Evolutionary conservation across 1,284 basidiomycete genomes (phyloP).

Genomic region (Ustilago curta): DNA sequence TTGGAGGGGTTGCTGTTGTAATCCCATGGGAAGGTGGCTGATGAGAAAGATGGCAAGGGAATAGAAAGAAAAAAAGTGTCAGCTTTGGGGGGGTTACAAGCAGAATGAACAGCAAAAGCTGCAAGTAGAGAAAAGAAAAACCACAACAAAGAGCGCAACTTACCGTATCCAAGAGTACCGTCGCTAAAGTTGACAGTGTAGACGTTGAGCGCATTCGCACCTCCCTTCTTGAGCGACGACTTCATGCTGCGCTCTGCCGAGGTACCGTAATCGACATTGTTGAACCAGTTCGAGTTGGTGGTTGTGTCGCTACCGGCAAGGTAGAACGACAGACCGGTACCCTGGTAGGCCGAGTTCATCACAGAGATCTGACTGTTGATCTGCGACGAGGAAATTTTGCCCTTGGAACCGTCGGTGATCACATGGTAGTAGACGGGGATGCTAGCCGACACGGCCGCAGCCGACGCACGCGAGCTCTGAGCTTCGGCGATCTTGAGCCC

Average conservation of each 20-base stretch:
- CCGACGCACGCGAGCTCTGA: not conserved
- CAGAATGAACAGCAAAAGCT: no score
- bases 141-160: no score
- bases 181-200: slow-evolving; percentile 71
- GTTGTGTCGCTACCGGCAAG: slow-evolving; percentile 70
- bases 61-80: no score
- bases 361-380: slow-evolving; percentile 72
- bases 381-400: slow-evolving; percentile 26
- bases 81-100: no score
- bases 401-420: slow-evolving; percentile 50
- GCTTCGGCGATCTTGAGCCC: slow-evolving; percentile 17
- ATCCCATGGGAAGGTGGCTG: slow-evolving; percentile 72
- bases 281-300: slow-evolving; percentile 74
- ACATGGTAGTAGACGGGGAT: slow-evolving; percentile 54
- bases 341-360: slow-evolving; percentile 72
- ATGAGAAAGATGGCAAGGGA: no score
- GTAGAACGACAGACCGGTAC: slow-evolving; percentile 72
- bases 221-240: slow-evolving; percentile 72
- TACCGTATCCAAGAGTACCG: slow-evolving; percentile 67
- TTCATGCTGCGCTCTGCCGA: slow-evolving; percentile 74
- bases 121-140: no score
- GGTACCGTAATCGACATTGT: slow-evolving; percentile 71
- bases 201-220: slow-evolving; percentile 72
- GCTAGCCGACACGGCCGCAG: slow-evolving; percentile 20
- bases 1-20: slow-evolving; percentile 69